Percentiles rank a stretch among this genome's conserved stretches.
phyloP scores from a whole-genome alignment of 805 yeast species.

The Teunomyces kruisii region DNA sequence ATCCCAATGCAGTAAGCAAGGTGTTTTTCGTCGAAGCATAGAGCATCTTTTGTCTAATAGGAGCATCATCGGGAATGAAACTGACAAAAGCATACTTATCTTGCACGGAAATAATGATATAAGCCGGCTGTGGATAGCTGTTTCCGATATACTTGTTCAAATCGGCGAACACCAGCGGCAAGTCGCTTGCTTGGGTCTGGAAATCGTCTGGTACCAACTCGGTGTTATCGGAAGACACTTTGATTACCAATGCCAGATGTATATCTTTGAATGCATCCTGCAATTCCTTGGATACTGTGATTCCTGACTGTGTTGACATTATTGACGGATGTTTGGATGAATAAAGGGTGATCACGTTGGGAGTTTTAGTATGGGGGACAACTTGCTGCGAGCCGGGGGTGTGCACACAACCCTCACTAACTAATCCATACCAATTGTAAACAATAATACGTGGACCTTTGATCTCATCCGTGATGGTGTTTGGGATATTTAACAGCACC shows the following conservation, averaged over 20 bases:
- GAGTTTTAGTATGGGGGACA: background rate
- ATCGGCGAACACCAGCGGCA: slow-evolving; percentile 17
- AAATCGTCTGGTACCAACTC: slow-evolving; percentile 30
- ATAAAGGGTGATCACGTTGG: background rate
- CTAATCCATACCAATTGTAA: background rate
- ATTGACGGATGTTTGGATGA: background rate
- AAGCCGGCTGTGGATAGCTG: slow-evolving; percentile 37
- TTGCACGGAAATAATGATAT: slow-evolving; percentile 23
- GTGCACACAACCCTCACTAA: background rate
- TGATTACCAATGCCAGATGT: slow-evolving; percentile 27
- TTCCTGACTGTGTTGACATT: slow-evolving; percentile 48
- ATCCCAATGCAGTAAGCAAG: slow-evolving; percentile 72
- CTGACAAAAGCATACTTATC: slow-evolving; percentile 56
- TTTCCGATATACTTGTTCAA: slow-evolving; percentile 21
- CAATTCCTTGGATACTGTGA: slow-evolving; percentile 41
- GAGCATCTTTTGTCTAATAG: slow-evolving; percentile 83
- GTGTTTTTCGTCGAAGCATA: slow-evolving; percentile 90
- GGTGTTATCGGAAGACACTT: slow-evolving; percentile 33
- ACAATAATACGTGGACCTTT: background rate
- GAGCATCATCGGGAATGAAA: slow-evolving; percentile 83
- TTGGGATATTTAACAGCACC: slow-evolving; percentile 1
- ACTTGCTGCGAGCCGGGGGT: background rate
- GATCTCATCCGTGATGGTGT: background rate
- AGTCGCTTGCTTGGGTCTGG: slow-evolving; percentile 10
- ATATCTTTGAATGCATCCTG: slow-evolving; percentile 41